These are phyloP conservation scores for Angomonas ambiguus DNA, from an alignment of 208 protist genomes.

Conservation along the genomic window DNA sequence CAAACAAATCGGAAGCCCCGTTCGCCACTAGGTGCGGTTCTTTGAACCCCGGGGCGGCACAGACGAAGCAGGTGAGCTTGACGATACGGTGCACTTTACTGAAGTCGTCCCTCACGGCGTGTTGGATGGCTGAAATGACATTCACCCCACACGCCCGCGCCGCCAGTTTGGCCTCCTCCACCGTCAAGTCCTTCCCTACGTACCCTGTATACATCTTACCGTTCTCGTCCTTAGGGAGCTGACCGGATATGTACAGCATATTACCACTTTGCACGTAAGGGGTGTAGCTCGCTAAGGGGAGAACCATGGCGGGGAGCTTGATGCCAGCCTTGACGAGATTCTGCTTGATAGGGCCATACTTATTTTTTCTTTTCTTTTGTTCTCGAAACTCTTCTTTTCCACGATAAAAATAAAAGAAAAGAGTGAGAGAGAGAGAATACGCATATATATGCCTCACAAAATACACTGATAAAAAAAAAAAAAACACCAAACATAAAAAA, in stretches of 20 bases:
- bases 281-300: background rate
- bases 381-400: too few species aligned
- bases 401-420: background rate
- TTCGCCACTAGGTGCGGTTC: background rate
- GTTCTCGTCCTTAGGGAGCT: constrained; percentile 2
- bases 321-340: constrained; percentile 1
- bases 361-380: too few species aligned
- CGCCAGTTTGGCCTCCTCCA: background rate
- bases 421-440: background rate
- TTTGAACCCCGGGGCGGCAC: background rate
- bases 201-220: background rate
- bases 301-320: background rate
- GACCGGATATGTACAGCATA: background rate
- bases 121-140: background rate
- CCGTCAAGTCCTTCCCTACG: background rate
- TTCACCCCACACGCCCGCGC: background rate
- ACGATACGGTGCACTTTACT: background rate
- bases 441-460: background rate
- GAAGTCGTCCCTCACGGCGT: background rate
- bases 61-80: constrained; percentile 10
- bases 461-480: background rate
- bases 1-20: background rate
- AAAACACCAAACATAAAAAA: background rate
- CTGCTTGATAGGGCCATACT: too few species aligned
- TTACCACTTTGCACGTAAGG: background rate